These are phyloP conservation scores for Cercospora sesami DNA, from an alignment of 2,329 filamentous ascomycete genomes.

Conservation along the genomic window DNA sequence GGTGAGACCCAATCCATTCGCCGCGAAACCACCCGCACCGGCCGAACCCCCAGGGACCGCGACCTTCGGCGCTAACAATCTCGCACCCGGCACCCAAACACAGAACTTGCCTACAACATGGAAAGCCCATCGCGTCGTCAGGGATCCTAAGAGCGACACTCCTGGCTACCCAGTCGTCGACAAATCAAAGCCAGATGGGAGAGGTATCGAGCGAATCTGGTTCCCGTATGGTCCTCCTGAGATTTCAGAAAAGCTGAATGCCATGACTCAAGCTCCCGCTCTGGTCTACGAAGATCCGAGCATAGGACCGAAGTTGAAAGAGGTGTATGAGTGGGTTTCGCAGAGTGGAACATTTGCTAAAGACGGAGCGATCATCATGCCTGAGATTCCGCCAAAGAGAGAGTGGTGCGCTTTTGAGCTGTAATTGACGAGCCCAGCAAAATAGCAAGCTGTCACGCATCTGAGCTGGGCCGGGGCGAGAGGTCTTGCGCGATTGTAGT, in stretches of 20 bases:
- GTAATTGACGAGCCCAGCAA: slow-evolving; percentile 3
- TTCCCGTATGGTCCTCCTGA: slow-evolving; percentile 58
- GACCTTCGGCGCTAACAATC: background rate
- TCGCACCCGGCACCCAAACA: background rate
- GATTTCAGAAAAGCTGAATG: slow-evolving; percentile 38
- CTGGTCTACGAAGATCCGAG: slow-evolving; percentile 59
- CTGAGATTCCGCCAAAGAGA: slow-evolving; percentile 72
- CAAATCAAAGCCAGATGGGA: background rate
- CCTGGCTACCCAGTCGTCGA: slow-evolving; percentile 15
- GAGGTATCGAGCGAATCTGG: slow-evolving; percentile 17
- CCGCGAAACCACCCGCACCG: slow-evolving; percentile 6
- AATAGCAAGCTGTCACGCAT: background rate
- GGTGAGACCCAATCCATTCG: slow-evolving; percentile 25
- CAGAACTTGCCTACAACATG: slow-evolving; percentile 1
- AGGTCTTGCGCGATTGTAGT: background rate
- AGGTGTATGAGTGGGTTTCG: slow-evolving; percentile 64
- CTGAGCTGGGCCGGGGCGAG: background rate
- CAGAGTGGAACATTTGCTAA: slow-evolving; percentile 65
- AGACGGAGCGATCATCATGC: slow-evolving; percentile 64
- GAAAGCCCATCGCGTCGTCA: slow-evolving; percentile 13
- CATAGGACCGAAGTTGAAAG: slow-evolving; percentile 53
- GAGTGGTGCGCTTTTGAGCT: slow-evolving; percentile 61
- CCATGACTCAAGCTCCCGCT: slow-evolving; percentile 60
- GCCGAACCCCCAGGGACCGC: background rate
- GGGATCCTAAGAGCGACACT: slow-evolving; percentile 2